A percentile compares a stretch with the other conserved stretches of the same genome.
Evolutionary conservation across 345 rosid species (phyloP).

Genomic region (Abelmoschus esculentus): DNA sequence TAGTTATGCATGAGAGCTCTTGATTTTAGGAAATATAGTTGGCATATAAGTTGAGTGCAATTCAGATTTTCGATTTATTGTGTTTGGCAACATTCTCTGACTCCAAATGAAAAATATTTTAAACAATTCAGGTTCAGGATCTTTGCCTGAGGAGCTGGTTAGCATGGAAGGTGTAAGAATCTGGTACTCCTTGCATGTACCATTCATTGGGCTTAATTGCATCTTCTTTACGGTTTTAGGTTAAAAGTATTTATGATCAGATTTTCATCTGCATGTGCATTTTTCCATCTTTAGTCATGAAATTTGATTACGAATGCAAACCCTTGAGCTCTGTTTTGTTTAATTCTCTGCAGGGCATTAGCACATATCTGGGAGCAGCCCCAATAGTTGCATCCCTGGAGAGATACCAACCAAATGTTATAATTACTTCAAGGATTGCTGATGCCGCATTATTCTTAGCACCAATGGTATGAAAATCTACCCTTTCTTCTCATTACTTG

Average conservation of each 20-base stretch:
- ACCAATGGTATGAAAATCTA: conserved; percentile 59
- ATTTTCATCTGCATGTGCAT: background rate
- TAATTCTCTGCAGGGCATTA: conserved; percentile 47
- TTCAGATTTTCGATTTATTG: background rate
- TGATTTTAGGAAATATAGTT: background rate
- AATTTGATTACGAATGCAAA: background rate
- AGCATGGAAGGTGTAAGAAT: conserved; percentile 48
- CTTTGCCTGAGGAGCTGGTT: conserved; percentile 24
- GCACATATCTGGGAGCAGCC: conserved; percentile 94
- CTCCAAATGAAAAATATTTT: background rate
- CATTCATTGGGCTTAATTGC: background rate
- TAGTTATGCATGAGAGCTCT: background rate
- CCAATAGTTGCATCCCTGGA: conserved; percentile 89
- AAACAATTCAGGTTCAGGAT: conserved; percentile 33
- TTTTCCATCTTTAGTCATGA: background rate
- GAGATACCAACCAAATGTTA: conserved; percentile 67
- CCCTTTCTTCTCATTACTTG: background rate
- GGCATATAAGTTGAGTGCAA: background rate
- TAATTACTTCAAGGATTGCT: conserved; percentile 79
- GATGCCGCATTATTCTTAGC: conserved; percentile 90
- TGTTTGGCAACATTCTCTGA: background rate
- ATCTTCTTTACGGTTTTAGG: background rate
- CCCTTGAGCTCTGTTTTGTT: conserved; percentile 4
- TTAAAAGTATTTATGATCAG: background rate
- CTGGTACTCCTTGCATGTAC: conserved; percentile 22